phyloP scores from a whole-genome alignment of 805 yeast genomes.

The Yarrowia sp. region DNA sequence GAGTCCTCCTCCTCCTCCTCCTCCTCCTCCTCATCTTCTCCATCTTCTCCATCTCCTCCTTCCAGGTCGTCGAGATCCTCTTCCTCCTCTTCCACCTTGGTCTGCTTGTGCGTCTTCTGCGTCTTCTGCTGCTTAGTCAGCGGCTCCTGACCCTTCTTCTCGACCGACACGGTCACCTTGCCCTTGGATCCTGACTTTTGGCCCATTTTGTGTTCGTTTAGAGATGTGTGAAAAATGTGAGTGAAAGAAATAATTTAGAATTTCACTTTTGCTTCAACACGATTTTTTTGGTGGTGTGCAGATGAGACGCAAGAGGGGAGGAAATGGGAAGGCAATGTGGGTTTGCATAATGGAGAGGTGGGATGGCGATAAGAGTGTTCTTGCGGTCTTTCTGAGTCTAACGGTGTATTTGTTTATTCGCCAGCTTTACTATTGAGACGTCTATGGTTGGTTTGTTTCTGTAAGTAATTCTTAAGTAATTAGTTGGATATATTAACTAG shows the following conservation, averaged over 20 bases:
- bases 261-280: conserved; percentile 5
- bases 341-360: no score
- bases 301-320: neutral
- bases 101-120: neutral
- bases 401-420: no score
- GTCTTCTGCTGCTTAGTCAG: neutral
- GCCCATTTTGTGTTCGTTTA: neutral
- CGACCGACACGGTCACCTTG: conserved; percentile 10
- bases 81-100: conserved; percentile 15
- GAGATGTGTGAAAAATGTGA: neutral
- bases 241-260: neutral
- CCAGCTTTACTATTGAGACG: no score
- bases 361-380: no score
- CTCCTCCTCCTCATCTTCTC: no score
- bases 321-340: neutral
- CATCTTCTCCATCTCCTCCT: conserved; percentile 12
- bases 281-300: conserved; percentile 34
- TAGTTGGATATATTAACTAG: no score
- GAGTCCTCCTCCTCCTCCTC: conserved; percentile 38
- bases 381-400: no score
- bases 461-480: no score
- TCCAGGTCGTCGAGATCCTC: conserved; percentile 40
- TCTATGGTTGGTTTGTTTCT: no score
- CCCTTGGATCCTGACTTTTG: conserved; percentile 27
- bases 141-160: neutral